Percentiles rank a stretch among this genome's conserved stretches.
Evolutionary conservation across 805 yeast genomes (phyloP).

Genomic region (Monosporozyma unispora): DNA sequence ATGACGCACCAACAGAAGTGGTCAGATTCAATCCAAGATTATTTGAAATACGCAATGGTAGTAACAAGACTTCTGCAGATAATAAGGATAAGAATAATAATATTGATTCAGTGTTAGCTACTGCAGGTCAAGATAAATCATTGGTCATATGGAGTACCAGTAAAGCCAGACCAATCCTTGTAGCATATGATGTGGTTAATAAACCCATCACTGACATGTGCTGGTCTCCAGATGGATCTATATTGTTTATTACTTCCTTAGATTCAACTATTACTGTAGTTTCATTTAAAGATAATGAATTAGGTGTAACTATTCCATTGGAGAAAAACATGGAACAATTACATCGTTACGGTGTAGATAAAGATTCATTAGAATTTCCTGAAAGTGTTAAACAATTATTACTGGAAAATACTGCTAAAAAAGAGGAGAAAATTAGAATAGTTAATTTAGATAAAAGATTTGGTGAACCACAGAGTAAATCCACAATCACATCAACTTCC

Average conservation of each 20-base stretch:
- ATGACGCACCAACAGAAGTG: constrained; percentile 79
- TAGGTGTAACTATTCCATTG: constrained; percentile 54
- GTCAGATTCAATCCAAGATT: constrained; percentile 65
- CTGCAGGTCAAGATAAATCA: constrained; percentile 91
- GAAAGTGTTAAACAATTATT: constrained; percentile 74
- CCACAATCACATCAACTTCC: neutral
- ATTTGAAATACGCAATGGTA: constrained; percentile 31
- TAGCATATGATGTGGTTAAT: constrained; percentile 63
- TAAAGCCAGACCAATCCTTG: constrained; percentile 65
- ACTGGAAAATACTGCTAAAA: constrained; percentile 56
- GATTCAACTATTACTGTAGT: constrained; percentile 76
- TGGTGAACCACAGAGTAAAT: neutral
- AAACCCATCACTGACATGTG: constrained; percentile 81
- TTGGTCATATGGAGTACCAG: constrained; percentile 83
- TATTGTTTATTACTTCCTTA: constrained; percentile 66
- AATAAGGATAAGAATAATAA: neutral
- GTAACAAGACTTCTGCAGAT: neutral
- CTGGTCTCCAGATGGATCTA: constrained; percentile 78
- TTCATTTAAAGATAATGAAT: constrained; percentile 51
- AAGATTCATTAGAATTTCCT: constrained; percentile 76
- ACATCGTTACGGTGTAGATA: constrained; percentile 78
- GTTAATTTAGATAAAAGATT: constrained; percentile 7
- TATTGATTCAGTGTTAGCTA: constrained; percentile 70
- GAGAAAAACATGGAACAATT: constrained; percentile 62
- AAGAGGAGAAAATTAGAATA: constrained; percentile 21